phyloP scores from a whole-genome alignment of 1,284 basidiomycete species.

The Melampsora larici-populina region DNA sequence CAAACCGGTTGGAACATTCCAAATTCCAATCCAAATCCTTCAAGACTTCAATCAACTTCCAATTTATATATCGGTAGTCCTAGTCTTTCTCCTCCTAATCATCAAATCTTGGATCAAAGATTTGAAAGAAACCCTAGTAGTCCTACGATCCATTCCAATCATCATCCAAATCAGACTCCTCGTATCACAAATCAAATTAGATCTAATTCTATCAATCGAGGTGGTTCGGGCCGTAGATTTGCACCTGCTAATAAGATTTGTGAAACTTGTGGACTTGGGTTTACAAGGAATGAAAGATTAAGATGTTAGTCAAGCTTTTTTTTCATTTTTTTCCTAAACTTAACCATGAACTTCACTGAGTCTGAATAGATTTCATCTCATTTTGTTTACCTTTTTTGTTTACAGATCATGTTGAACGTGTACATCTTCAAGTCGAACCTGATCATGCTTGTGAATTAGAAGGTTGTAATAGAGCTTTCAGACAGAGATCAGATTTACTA shows the following conservation, averaged over 20 bases:
- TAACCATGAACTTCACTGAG: neutral
- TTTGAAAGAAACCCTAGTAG: neutral
- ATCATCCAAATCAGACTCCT: neutral
- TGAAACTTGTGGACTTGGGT: conserved; percentile 11
- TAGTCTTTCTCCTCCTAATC: neutral
- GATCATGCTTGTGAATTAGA: conserved; percentile 25
- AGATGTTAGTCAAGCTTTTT: conserved; percentile 18
- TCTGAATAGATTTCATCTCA: neutral
- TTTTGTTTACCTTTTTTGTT: neutral
- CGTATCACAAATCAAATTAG: conserved; percentile 34
- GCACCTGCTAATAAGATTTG: conserved; percentile 34
- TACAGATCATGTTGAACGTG: conserved; percentile 29
- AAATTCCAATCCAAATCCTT: neutral
- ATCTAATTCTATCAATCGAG: conserved; percentile 22
- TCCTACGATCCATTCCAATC: neutral
- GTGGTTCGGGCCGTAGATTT: conserved; percentile 9
- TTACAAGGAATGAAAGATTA: conserved; percentile 42
- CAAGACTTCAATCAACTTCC: neutral
- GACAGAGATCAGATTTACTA: conserved; percentile 33
- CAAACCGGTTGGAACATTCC: neutral
- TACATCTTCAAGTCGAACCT: conserved; percentile 22
- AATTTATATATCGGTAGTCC: neutral
- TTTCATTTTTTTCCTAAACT: neutral
- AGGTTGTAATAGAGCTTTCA: conserved; percentile 30
- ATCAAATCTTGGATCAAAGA: too few species aligned